Base-by-base conservation (phyloP, 345 rosid genomes). In the Citrus cavaleriei region DNA sequence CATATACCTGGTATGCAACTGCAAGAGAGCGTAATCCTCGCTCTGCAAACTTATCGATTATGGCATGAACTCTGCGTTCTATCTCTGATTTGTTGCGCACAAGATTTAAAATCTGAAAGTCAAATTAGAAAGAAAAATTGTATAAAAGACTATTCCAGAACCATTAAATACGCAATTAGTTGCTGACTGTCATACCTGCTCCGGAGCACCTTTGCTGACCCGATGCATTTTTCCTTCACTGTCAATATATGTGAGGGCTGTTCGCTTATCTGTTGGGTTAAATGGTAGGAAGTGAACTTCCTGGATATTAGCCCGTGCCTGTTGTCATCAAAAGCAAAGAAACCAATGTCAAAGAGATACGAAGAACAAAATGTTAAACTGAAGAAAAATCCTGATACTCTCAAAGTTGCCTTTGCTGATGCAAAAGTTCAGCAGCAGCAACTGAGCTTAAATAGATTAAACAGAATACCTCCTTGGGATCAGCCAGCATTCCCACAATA, bases 151-250 rank as follows among this genome's bases (percentile, higher is more conserved):
- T 5, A 69, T 74, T 61, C 10, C 9, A 49, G 22, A 82, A 69
- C 27, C 34, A 46, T 57, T 51, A 61, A 73, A n/a, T 68, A 70
- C n/a, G 25, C 3, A 54, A 40, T 72, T 34, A 58, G 37, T 24
- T 66, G 38, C 69, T 57, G 37, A 78, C 32, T 28, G 76, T 12
- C 40, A 37, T 82, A 89, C 92, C 91, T 87, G 92, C 68, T 89
- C 91, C 4, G 91, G 94, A n/a, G 91, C 92, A 62, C 94, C 94
- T 88, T 91, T 89, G 83, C 92, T 84, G 68, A 91, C 91, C 21
- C 91, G 80, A 80, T 89, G 89, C 94, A 84, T 85, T 87, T 82
- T 85, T 12, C 90, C 90, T 62, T 80, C 84, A 35, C 77, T 69
- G 35, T 86, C 91, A 4, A 83, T 82, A 75, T 89, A 91, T 27